Evolutionary conservation across 371 early-diverging fungal species (phyloP).

Genomic region (Circinella umbellata): DNA sequence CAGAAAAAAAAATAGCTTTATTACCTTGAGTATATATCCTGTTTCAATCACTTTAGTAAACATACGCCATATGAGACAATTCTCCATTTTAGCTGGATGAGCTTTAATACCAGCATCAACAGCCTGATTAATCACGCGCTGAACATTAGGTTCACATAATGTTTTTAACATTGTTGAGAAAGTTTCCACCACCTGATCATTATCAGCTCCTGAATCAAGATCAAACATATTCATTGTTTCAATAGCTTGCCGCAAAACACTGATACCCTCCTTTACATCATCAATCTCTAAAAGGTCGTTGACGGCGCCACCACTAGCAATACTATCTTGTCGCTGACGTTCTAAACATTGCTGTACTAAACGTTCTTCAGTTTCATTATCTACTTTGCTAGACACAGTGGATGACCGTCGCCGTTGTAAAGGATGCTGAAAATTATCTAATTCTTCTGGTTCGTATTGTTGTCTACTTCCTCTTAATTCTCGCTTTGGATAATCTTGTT

Average conservation of each 20-base stretch:
- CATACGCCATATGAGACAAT: constrained; percentile 39
- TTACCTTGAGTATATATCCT: constrained; percentile 43
- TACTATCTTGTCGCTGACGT: constrained; percentile 29
- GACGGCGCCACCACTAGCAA: constrained; percentile 15
- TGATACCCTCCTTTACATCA: constrained; percentile 33
- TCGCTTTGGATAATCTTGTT: too few species aligned
- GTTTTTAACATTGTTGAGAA: constrained; percentile 41
- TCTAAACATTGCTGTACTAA: neutral
- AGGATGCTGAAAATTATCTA: neutral
- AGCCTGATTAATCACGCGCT: constrained; percentile 29
- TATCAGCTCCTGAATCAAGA: constrained; percentile 16
- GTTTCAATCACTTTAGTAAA: constrained; percentile 48
- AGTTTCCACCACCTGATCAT: constrained; percentile 26
- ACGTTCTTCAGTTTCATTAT: neutral
- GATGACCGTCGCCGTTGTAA: neutral
- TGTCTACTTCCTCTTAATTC: too few species aligned
- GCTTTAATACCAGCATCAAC: constrained; percentile 11
- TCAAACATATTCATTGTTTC: constrained; percentile 26
- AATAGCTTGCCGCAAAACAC: constrained; percentile 31
- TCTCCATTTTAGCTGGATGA: constrained; percentile 21
- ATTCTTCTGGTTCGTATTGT: neutral
- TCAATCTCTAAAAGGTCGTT: constrained; percentile 29
- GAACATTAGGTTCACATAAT: constrained; percentile 35
- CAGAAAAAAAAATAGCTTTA: neutral
- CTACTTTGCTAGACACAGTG: neutral